Evolutionary conservation across 495 filamentous ascomycete species (phyloP), one percentile per base, ranked within the genome.

Genomic region (Penicillium coprophilum): DNA sequence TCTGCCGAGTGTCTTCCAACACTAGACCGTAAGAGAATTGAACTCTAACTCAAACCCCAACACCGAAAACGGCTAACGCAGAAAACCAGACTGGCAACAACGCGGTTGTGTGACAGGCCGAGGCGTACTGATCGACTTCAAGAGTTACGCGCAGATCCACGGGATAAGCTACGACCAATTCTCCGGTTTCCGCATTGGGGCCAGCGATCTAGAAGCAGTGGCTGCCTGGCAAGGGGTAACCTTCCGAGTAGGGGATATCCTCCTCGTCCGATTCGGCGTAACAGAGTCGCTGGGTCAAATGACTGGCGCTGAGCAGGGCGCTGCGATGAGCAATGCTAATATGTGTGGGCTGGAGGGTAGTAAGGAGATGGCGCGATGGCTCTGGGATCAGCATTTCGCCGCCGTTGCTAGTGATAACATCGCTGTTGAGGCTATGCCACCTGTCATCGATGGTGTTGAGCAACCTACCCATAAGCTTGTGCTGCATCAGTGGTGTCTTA

Each of bases 101-200:
- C 60, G 71, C 57, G 72, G 70, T 43, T 76, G 77, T 19, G 50
- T 79, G 10, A 71, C 69, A 7, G 77, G 74, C 36, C 65, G 78
- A 32, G 79, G 75, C 19, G 72, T 79, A 27, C 58, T 82, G 3
- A 65, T 80, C 36, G 79, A 82, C 58, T 80, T 70, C 58, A 66
- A 69, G 39, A 54, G 58, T 24, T 78, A 73, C 45, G 75, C 71
- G 10, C 63, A 70, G 9, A 60, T 57, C 8, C 66, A 70, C 34
- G 68, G 60, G 2, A 69, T 73, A 38, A 11, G 55, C 19, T 78
- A 71, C 54, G 55, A 62, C 12, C 66, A 69, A 6, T 79, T 79
- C 58, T 59, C 53, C 13, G 32, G 50, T 2, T 66, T 73, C 58
- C 61, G 57, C 15, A 75, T 81, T 19, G 52, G 64, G 2, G 47